Evolutionary conservation across 306 rosid species (phyloP), one percentile per base, ranked within the genome.

Genomic region (Acacia melanoxylon): DNA sequence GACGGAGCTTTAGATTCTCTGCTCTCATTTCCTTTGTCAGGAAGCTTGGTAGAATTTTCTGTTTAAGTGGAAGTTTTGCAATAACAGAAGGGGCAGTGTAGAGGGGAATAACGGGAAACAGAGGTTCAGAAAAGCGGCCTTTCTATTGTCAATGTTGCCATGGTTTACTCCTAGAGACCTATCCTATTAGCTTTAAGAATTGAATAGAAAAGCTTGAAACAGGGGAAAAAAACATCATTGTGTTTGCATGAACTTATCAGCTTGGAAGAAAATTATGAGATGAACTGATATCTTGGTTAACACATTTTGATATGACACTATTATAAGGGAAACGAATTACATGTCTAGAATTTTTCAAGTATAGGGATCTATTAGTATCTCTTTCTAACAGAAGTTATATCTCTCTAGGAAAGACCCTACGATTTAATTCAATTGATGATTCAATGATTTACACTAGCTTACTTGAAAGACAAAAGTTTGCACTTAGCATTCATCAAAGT

Each of bases 1-100:
- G 3, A 62, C 22, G 67, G 62, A 63, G 52, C 46, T 76, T 76
- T 58, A 76, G 69, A 68, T 63, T 82, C n/a, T 41, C 33, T 49
- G 17, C 67, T 35, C 10, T 12, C 13, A 13, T 70, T 42, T 66
- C 8, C 31, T 19, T 70, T 72, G 16, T 41, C 73, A 59, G n/a
- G 72, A 35, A 22, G 5, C 45, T 81, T 25, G 65, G 35, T 20
- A 62, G 10, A 25, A 41, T 41, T 80, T 75, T 37, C 62, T 25
- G 27, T 31, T 19, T 56, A 31, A 69, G 12, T 27, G 8, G 45
- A 37, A 80, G 42, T 24, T 35, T 78, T 59, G 66, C 44, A 76
- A n/a, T 46, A n/a, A 37, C 29, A 56, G 24, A 35, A 58, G 41
- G 45, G 45, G 58, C 63, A 46, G 22, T 24, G 9, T 27, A 25